Percentiles rank a stretch among this genome's conserved stretches.
These are phyloP conservation scores for Lichtheimia hyalospora DNA, from an alignment of 371 early-diverging fungal species.

Conservation along the genomic window DNA sequence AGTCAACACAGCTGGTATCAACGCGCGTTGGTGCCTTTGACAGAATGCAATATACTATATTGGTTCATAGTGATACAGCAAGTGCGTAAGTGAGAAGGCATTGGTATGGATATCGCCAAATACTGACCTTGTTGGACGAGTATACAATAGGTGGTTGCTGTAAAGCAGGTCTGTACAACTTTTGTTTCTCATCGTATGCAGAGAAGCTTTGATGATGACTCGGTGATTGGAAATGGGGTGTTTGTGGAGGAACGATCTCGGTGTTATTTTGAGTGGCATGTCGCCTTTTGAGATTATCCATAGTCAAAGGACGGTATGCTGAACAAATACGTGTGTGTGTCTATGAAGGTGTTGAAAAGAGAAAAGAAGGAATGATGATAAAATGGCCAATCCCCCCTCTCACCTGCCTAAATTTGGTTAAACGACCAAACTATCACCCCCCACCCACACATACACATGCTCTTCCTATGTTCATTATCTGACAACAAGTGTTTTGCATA, in stretches of 20 bases:
- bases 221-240: background rate
- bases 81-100: too few relatives aligned
- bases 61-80: too few relatives aligned
- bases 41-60: slow-evolving; percentile 46
- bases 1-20: slow-evolving; percentile 61
- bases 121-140: slow-evolving; percentile 39
- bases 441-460: too few relatives aligned
- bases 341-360: too few relatives aligned
- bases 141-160: slow-evolving; percentile 18
- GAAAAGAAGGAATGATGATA: too few relatives aligned
- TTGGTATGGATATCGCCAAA: too few relatives aligned
- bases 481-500: too few relatives aligned
- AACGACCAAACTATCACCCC: too few relatives aligned
- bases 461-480: too few relatives aligned
- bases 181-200: slow-evolving; percentile 21
- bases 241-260: background rate
- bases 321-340: slow-evolving; percentile 2
- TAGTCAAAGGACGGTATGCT: slow-evolving; percentile 4
- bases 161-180: slow-evolving; percentile 15
- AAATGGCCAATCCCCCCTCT: too few relatives aligned
- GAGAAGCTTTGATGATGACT: background rate
- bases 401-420: too few relatives aligned
- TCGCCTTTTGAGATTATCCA: slow-evolving; percentile 44
- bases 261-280: slow-evolving; percentile 23
- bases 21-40: slow-evolving; percentile 48